These are phyloP conservation scores for Zoysia pacifica DNA, from an alignment of 176 grass and related monocot genomes.

Conservation along the genomic window DNA sequence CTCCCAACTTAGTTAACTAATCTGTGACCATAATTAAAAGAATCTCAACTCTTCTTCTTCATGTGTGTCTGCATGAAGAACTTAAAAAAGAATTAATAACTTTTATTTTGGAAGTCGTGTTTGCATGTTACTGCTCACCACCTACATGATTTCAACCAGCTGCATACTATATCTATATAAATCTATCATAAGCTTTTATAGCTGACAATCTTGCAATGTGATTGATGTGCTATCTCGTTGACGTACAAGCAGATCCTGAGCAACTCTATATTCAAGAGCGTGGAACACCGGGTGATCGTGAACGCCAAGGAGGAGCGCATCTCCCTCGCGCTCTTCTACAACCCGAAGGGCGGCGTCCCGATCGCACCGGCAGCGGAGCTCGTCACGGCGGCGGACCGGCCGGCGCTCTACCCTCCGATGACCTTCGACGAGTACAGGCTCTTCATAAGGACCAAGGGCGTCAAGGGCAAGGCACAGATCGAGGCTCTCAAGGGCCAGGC, in stretches of 20 bases:
- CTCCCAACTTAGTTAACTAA: no score
- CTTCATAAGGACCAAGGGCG: slow-evolving; percentile 65
- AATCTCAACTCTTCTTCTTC: not conserved
- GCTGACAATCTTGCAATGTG: not conserved
- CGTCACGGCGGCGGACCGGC: slow-evolving; percentile 44
- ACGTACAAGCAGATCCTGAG: slow-evolving; percentile 57
- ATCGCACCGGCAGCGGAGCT: slow-evolving; percentile 58
- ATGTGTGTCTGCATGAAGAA: not conserved
- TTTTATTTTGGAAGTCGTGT: not conserved
- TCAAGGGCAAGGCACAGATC: slow-evolving; percentile 67
- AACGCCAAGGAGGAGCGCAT: slow-evolving; percentile 66
- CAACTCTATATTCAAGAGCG: slow-evolving; percentile 69
- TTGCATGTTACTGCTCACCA: not conserved
- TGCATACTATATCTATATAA: not conserved
- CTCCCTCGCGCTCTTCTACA: slow-evolving; percentile 90
- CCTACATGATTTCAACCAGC: not conserved
- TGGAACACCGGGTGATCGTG: slow-evolving; percentile 75
- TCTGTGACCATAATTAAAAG: not conserved
- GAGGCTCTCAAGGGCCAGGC: slow-evolving; percentile 59
- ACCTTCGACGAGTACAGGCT: slow-evolving; percentile 77
- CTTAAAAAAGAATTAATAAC: not conserved
- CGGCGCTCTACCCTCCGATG: slow-evolving; percentile 67
- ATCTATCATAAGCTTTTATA: not conserved
- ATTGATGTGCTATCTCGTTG: not conserved
- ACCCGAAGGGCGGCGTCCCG: slow-evolving; percentile 61